Evolutionary conservation across 2,329 filamentous ascomycete genomes (phyloP), one percentile per base, ranked within the genome.

Genomic region (Alternaria hordeiaustralica): DNA sequence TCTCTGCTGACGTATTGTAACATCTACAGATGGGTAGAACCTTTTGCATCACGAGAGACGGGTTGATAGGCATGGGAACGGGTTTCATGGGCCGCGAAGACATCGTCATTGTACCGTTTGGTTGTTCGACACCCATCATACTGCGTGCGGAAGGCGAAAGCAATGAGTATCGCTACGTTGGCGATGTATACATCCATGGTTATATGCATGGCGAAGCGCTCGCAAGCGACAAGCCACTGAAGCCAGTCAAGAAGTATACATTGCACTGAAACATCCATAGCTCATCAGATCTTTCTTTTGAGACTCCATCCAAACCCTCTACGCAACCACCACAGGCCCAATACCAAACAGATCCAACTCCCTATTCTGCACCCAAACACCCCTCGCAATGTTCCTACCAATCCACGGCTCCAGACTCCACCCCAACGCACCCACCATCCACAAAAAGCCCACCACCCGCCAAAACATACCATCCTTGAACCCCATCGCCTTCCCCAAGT

Each of bases 331-430:
- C 18, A 20, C 47, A 30, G 73, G 72, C 3, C 71, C 74, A 23
- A 76, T 55, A 2, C 70, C 68, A 50, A 76, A 70, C 1, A 63
- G 61, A 58, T 76, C 73, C 6, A 10, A 8, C 15, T 59, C 56
- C 21, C 66, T 58, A 6, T 63, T 49, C 49, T 72, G 70, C 3
- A 75, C 61, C 73, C 72, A 77, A 12, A 73, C 47, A 2, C 71
- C 73, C 50, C 69, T 60, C 4, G 13, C 45, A 5, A 72, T 15
- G 3, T 44, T 12, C 11, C 5, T 18, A 4, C 60, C 51, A 4
- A 59, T 41, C 64, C 65, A 75, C 5, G n/a, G 13, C 25, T 66
- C 50, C 6, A 44, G 26, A 9, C 61, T 64, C 18, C 63, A 54
- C 6, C 72, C 75, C 20, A 76, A 30, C 53, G 63, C 71, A 12